Evolutionary conservation across 305 asterid species (phyloP).

Genomic region (Rubia peregrina): DNA sequence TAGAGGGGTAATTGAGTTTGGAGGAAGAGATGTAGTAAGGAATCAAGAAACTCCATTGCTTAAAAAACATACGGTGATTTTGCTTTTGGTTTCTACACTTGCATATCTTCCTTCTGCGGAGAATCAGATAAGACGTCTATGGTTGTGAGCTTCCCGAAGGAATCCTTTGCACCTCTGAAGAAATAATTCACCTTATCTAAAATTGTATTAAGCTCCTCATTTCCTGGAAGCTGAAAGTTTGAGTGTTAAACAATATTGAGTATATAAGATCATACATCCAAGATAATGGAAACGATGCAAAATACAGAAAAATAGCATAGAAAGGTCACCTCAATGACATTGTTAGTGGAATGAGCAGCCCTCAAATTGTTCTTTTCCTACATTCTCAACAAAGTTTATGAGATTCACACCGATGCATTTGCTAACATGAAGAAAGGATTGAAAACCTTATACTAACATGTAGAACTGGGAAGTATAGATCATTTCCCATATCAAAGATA

Average conservation of each 20-base stretch:
- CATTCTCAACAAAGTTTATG: slow-evolving; percentile 16
- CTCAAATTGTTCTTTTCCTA: slow-evolving; percentile 80
- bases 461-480: too few relatives aligned
- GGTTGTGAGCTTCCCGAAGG: slow-evolving; percentile 79
- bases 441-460: slow-evolving; percentile 65
- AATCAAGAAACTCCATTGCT: neutral
- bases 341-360: slow-evolving; percentile 58
- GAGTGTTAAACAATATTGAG: neutral
- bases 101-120: slow-evolving; percentile 40
- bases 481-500: too few relatives aligned
- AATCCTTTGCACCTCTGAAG: slow-evolving; percentile 87
- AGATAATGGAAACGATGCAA: neutral
- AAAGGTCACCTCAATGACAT: slow-evolving; percentile 66
- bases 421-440: slow-evolving; percentile 14
- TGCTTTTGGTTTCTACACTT: slow-evolving; percentile 24
- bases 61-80: slow-evolving; percentile 48
- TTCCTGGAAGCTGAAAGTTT: slow-evolving; percentile 55
- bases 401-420: neutral
- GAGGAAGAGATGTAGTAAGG: neutral
- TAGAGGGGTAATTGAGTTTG: neutral
- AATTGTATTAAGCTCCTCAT: slow-evolving; percentile 78
- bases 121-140: slow-evolving; percentile 38
- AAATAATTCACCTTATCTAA: slow-evolving; percentile 83
- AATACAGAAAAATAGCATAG: neutral
- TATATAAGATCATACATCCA: neutral